A percentile compares a stretch with the other conserved stretches of the same genome.
These are phyloP conservation scores for Boletellus dicymbophilus DNA, from an alignment of 1,284 basidiomycete species.

Conservation along the genomic window DNA sequence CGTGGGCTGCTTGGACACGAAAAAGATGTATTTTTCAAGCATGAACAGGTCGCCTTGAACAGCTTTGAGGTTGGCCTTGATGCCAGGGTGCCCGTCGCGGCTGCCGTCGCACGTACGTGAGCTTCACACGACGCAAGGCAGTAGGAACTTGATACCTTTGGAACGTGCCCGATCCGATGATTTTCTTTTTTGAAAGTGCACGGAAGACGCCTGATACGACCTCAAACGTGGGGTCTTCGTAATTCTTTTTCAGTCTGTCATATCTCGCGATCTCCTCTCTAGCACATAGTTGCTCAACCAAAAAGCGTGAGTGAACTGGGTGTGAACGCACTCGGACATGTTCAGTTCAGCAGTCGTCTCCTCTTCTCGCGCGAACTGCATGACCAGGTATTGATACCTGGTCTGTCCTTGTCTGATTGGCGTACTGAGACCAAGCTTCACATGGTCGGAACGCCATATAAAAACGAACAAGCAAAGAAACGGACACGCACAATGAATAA, in stretches of 20 bases:
- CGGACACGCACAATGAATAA: constrained; percentile 82
- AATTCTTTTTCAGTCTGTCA: constrained; percentile 88
- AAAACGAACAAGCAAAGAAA: constrained; percentile 1
- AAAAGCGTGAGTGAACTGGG: neutral
- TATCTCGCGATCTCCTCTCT: constrained; percentile 76
- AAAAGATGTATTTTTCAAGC: constrained; percentile 97
- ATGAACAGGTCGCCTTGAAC: constrained; percentile 97
- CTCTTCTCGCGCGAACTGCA: constrained; percentile 97
- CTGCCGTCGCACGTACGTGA: constrained; percentile 36
- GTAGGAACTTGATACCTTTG: constrained; percentile 58
- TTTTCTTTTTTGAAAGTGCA: constrained; percentile 88
- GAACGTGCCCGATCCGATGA: constrained; percentile 84
- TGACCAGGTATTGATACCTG: constrained; percentile 95
- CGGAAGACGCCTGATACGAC: constrained; percentile 97
- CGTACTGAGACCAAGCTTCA: constrained; percentile 82
- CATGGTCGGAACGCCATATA: constrained; percentile 1
- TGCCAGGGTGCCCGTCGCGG: constrained; percentile 74
- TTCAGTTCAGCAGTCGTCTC: constrained; percentile 97
- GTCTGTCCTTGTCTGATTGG: constrained; percentile 99
- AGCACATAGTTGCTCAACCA: constrained; percentile 9
- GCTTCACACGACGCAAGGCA: neutral
- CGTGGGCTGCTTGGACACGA: constrained; percentile 95
- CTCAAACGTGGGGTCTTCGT: constrained; percentile 93
- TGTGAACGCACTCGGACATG: constrained; percentile 76
- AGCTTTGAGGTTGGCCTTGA: constrained; percentile 98